Evolutionary conservation across 345 rosid species (phyloP), one percentile per base, ranked within the genome.

Genomic region (Sonneratia caseolaris): DNA sequence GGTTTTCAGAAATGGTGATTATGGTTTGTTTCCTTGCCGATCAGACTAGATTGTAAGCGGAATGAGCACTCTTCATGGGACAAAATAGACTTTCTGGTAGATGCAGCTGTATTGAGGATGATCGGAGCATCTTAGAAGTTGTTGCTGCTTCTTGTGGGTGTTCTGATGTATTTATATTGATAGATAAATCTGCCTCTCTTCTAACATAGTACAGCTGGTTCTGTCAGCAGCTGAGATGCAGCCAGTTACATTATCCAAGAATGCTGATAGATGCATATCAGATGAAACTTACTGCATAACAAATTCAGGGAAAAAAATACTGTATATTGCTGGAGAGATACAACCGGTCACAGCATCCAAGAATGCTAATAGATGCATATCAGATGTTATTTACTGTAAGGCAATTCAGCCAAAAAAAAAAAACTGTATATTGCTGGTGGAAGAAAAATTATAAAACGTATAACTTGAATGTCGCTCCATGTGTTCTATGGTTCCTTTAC

Each of bases 1-100:
- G 98, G 97, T 76, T 94, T 94, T 87, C 95, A 97, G 66, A 91
- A 84, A 75, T 80, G 83, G 66, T 82, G 81, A 84, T 70, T 71
- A 32, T 72, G 21, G 27, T 66, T 21, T 19, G 36, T 8, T 59
- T 22, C 35, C 15, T 59, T 24, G 14, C 35, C 35, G 7, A 3
- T 2, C 64, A 22, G 53, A 36, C 32, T 36, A n/a, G 64, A 24
- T 59, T 59, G 64, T 10, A 22, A 24, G 64, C 3, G 24, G 32
- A 24, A 22, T 7, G 13, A 18, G 64, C 64, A 59, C 15, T 53
- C 1, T 2, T 18, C 59, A 53, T 19, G 59, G 51, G 7, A 53
- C 4, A 15, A 0, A 53, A 53, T 53, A 53, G 22, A 53, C 22
- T 7, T 5, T 53, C 22, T 53, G 59, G 22, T 53, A 18, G 53